phyloP scores from a whole-genome alignment of 805 yeast genomes.

The Saccharomycopsis sp. region DNA sequence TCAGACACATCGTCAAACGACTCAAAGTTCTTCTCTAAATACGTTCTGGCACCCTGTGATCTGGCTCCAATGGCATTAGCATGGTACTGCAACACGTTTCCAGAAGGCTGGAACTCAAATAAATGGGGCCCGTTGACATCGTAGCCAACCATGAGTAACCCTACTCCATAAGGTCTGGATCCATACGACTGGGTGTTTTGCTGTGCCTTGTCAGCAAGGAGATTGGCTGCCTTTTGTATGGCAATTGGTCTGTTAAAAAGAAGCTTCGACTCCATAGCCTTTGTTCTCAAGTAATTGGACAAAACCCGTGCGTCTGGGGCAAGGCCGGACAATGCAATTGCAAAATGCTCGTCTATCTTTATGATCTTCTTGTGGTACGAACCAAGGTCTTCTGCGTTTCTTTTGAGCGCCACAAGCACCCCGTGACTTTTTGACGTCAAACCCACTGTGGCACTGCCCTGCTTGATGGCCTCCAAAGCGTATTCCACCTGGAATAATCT shows the following conservation, averaged over 20 bases:
- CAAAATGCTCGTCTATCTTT: constrained; percentile 88
- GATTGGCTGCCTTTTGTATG: constrained; percentile 72
- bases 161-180: constrained; percentile 97
- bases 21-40: constrained; percentile 79
- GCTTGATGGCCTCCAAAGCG: constrained; percentile 93
- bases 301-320: constrained; percentile 98
- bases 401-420: constrained; percentile 86
- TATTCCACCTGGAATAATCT: constrained; percentile 86
- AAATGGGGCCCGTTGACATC: constrained; percentile 94
- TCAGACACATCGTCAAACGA: constrained; percentile 51
- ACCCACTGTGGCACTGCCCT: constrained; percentile 97
- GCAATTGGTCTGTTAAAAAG: constrained; percentile 82
- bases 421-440: constrained; percentile 80
- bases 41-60: constrained; percentile 97
- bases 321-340: constrained; percentile 92
- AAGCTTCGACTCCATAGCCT: constrained; percentile 82
- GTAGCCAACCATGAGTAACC: constrained; percentile 79
- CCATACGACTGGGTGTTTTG: constrained; percentile 94
- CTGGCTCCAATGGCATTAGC: constrained; percentile 98
- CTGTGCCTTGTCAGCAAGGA: constrained; percentile 96
- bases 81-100: constrained; percentile 81
- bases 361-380: constrained; percentile 93
- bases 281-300: constrained; percentile 82
- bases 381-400: constrained; percentile 96
- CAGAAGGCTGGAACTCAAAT: constrained; percentile 93